A percentile compares a stretch with the other conserved stretches of the same genome.
These are phyloP conservation scores for Schizosaccharomyces lindneri DNA, from an alignment of 805 yeast genomes.

Conservation along the genomic window DNA sequence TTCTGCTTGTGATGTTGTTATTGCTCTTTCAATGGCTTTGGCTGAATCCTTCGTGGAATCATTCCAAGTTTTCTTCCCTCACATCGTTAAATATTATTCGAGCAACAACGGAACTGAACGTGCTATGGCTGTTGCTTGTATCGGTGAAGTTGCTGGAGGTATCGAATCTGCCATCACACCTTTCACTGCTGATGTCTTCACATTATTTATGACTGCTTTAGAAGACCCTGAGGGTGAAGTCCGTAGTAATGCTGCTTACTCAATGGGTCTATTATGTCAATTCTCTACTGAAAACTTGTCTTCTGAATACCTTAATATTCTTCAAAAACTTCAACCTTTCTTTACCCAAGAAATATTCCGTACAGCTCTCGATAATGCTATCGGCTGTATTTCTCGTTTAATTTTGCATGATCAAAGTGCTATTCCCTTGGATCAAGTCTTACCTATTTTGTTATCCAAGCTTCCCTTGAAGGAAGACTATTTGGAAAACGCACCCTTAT, in stretches of 20 bases:
- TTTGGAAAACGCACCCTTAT: slow-evolving; percentile 83
- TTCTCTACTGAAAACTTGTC: slow-evolving; percentile 31
- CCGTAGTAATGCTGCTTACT: slow-evolving; percentile 86
- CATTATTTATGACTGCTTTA: slow-evolving; percentile 42
- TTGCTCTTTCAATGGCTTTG: slow-evolving; percentile 48
- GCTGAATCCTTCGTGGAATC: slow-evolving; percentile 54
- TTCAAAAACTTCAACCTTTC: slow-evolving; percentile 42
- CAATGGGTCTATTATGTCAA: slow-evolving; percentile 57
- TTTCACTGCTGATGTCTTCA: slow-evolving; percentile 41
- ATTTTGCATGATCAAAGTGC: slow-evolving; percentile 42
- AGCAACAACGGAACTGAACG: slow-evolving; percentile 51
- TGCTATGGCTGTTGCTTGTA: slow-evolving; percentile 62
- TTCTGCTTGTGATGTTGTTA: slow-evolving; percentile 64
- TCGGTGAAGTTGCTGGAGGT: slow-evolving; percentile 70
- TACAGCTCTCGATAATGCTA: slow-evolving; percentile 48
- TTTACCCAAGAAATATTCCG: slow-evolving; percentile 41
- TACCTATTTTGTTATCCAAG: slow-evolving; percentile 49
- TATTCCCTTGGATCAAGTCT: slow-evolving; percentile 53
- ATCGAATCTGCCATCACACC: slow-evolving; percentile 38
- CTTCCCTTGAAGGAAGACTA: slow-evolving; percentile 70
- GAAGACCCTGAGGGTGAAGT: slow-evolving; percentile 54
- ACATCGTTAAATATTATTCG: slow-evolving; percentile 29
- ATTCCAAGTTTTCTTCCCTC: slow-evolving; percentile 46
- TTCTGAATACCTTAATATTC: slow-evolving; percentile 38
- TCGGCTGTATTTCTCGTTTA: slow-evolving; percentile 93